A percentile compares a stretch with the other conserved stretches of the same genome.
Evolutionary conservation across 2,329 filamentous ascomycete genomes (phyloP).

Genomic region (Trichoderma sp.): DNA sequence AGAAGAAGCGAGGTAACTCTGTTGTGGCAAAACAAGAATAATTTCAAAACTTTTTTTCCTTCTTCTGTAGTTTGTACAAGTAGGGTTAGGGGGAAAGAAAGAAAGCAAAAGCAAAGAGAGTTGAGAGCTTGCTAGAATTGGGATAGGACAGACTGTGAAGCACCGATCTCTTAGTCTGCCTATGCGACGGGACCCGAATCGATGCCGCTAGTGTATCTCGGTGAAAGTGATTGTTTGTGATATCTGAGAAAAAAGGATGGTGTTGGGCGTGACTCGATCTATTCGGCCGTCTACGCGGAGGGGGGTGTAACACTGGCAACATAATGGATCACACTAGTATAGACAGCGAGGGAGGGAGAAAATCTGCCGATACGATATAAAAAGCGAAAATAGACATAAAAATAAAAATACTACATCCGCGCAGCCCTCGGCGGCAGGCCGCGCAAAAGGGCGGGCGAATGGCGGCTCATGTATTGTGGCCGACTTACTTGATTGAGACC

Average conservation of each 20-base stretch:
- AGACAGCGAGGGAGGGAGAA: neutral
- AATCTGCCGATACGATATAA: neutral
- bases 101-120: neutral
- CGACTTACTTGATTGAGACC: neutral
- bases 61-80: neutral
- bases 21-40: neutral
- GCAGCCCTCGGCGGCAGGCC: neutral
- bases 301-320: neutral
- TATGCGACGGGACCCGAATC: neutral
- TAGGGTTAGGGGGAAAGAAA: too few species aligned
- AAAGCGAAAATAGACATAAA: neutral
- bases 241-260: neutral
- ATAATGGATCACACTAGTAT: neutral
- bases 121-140: neutral
- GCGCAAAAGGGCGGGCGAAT: neutral
- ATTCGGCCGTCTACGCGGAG: neutral
- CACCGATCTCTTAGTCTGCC: neutral
- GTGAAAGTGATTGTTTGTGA: constrained; percentile 8
- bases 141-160: neutral
- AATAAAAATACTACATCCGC: neutral
- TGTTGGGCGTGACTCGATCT: neutral
- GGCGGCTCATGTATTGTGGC: neutral
- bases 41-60: neutral
- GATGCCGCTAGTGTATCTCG: constrained; percentile 1
- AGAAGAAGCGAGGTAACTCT: neutral